phyloP scores from a whole-genome alignment of 106 monocot species.

The Iris macrosiphon region DNA sequence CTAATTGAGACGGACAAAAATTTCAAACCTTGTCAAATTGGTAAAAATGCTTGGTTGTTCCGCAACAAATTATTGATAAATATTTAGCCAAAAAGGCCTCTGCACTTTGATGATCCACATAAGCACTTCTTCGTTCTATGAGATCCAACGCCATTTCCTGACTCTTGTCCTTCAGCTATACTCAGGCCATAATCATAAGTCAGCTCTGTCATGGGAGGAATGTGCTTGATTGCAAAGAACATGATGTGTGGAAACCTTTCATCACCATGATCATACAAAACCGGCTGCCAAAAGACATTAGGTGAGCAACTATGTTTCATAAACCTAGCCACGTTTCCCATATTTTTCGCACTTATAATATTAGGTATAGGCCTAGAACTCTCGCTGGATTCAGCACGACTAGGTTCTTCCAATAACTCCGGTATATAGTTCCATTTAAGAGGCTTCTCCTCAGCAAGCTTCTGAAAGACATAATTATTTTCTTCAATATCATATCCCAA shows the following conservation, averaged over 20 bases:
- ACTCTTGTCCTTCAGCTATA: slow-evolving; percentile 6
- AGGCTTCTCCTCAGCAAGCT: slow-evolving; percentile 30
- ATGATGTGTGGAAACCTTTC: slow-evolving; percentile 50
- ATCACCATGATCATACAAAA: slow-evolving; percentile 39
- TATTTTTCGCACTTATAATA: slow-evolving; percentile 42
- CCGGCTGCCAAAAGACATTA: slow-evolving; percentile 67
- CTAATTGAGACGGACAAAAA: no score
- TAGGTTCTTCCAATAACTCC: slow-evolving; percentile 52
- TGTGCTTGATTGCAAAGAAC: slow-evolving; percentile 66
- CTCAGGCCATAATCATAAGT: slow-evolving; percentile 67
- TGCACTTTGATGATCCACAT: slow-evolving; percentile 51
- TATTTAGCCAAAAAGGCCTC: slow-evolving; percentile 40
- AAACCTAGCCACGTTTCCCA: slow-evolving; percentile 61
- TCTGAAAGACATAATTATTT: slow-evolving; percentile 48
- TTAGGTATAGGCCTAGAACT: slow-evolving; percentile 23
- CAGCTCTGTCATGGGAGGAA: slow-evolving; percentile 81
- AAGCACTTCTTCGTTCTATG: slow-evolving; percentile 39
- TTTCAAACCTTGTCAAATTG: no score
- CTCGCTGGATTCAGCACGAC: slow-evolving; percentile 13
- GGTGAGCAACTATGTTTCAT: slow-evolving; percentile 68
- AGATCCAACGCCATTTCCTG: not conserved
- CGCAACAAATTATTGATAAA: no score
- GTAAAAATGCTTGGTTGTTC: no score
- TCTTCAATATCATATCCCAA: slow-evolving; percentile 29
- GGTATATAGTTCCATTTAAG: slow-evolving; percentile 62